These are phyloP conservation scores for Pyricularia pennisetigena DNA, from an alignment of 2,329 filamentous ascomycete species.

Conservation along the genomic window DNA sequence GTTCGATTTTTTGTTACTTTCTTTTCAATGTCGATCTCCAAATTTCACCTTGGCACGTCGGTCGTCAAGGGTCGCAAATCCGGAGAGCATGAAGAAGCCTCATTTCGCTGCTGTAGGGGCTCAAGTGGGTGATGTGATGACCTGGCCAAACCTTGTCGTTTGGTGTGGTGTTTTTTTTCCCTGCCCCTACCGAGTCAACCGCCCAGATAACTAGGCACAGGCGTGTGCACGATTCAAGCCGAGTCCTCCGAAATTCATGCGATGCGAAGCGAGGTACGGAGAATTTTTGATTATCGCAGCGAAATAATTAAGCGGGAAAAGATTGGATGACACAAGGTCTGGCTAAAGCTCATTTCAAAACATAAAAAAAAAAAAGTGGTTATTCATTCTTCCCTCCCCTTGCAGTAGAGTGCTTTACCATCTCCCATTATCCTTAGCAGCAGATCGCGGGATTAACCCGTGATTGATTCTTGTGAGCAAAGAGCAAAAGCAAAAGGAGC, in stretches of 20 bases:
- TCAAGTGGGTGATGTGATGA: background rate
- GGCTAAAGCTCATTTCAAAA: background rate
- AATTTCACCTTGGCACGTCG: background rate
- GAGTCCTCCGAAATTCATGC: background rate
- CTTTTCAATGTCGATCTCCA: too few relatives aligned
- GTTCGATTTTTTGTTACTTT: background rate
- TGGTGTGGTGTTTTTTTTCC: background rate
- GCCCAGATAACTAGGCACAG: background rate
- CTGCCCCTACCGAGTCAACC: background rate
- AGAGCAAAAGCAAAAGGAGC: background rate
- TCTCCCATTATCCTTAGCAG: background rate
- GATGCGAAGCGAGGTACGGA: background rate
- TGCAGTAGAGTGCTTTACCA: background rate
- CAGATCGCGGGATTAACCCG: background rate
- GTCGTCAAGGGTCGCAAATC: background rate
- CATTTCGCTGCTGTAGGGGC: background rate
- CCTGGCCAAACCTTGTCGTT: background rate
- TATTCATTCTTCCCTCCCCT: background rate
- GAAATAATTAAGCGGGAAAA: background rate
- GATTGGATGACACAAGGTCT: background rate
- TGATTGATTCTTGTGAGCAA: background rate
- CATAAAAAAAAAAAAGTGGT: background rate
- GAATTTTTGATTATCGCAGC: background rate
- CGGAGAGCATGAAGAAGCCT: background rate
- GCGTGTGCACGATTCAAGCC: background rate